Percentiles rank a stretch among this genome's conserved stretches.
Conservation (phyloP, 441 rosid genomes). For the Mallotus repandus region DNA sequence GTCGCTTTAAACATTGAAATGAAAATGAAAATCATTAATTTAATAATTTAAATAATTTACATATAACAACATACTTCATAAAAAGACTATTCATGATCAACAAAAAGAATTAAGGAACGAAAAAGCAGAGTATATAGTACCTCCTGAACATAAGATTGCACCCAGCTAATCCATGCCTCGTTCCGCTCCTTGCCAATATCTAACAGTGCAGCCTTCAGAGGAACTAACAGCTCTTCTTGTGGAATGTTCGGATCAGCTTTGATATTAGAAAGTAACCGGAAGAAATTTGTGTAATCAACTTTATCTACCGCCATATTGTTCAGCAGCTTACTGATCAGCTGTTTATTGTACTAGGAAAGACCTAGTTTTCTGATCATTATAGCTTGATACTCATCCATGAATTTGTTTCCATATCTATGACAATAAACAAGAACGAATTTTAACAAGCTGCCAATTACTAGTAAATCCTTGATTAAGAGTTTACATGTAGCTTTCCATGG, state of each 20-base stretch:
- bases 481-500: conserved; percentile 71
- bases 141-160: conserved; percentile 80
- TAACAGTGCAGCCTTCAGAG: conserved; percentile 81
- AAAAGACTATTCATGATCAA: neutral
- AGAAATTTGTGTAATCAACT: conserved; percentile 97
- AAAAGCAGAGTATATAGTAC: conserved; percentile 32
- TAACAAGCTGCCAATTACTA: conserved; percentile 1
- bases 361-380: conserved; percentile 92
- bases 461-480: conserved; percentile 3
- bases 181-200: conserved; percentile 96
- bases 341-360: conserved; percentile 87
- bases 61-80: neutral
- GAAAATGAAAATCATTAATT: too few relatives aligned
- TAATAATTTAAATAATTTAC: neutral
- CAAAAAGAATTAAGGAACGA: neutral
- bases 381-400: conserved; percentile 97
- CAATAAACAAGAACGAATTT: conserved; percentile 10
- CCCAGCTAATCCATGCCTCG: conserved; percentile 94
- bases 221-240: conserved; percentile 60
- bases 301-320: conserved; percentile 96
- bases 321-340: conserved; percentile 74
- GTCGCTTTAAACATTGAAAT: too few relatives aligned
- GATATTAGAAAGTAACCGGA: conserved; percentile 74
- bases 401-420: conserved; percentile 81
- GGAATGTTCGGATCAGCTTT: conserved; percentile 71